phyloP scores from a whole-genome alignment of 225 moss, liverwort and hornwort genomes.

The Ulota crispa region DNA sequence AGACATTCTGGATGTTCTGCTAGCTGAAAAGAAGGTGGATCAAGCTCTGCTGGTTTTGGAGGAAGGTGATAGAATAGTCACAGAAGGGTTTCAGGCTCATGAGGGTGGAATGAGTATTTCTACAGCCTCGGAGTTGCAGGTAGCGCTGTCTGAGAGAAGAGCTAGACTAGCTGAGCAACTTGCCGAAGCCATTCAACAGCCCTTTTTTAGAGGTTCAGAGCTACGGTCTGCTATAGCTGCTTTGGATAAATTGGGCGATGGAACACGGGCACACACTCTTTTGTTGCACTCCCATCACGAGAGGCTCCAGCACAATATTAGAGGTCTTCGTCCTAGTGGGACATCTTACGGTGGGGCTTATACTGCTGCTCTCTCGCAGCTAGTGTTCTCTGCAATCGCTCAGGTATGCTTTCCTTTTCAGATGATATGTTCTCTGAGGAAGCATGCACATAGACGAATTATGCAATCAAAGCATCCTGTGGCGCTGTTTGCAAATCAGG shows the following conservation, averaged over 20 bases:
- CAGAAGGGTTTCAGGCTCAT: conserved; percentile 62
- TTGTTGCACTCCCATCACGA: conserved; percentile 92
- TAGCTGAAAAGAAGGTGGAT: conserved; percentile 89
- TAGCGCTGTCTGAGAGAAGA: conserved; percentile 73
- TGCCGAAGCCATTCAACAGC: conserved; percentile 88
- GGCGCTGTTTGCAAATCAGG: neutral
- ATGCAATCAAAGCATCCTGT: neutral
- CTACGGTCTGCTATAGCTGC: conserved; percentile 82
- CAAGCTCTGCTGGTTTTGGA: conserved; percentile 73
- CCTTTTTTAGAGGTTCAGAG: conserved; percentile 86
- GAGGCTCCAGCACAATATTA: conserved; percentile 88
- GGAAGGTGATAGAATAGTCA: conserved; percentile 75
- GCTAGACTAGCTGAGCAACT: conserved; percentile 93
- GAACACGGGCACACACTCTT: conserved; percentile 89
- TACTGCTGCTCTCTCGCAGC: conserved; percentile 89
- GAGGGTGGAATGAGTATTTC: conserved; percentile 45
- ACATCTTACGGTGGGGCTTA: conserved; percentile 98
- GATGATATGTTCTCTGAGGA: conserved; percentile 5
- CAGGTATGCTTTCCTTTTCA: conserved; percentile 46
- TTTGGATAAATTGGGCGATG: conserved; percentile 85
- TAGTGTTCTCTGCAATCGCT: conserved; percentile 92
- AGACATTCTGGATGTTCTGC: conserved; percentile 80
- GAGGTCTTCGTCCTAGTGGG: conserved; percentile 85
- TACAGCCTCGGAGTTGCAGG: conserved; percentile 62
- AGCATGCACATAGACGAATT: conserved; percentile 10